A percentile compares a stretch with the other conserved stretches of the same genome.
Evolutionary conservation across 2,329 filamentous ascomycete genomes (phyloP).

Genomic region (Rhynchosporium secalis): DNA sequence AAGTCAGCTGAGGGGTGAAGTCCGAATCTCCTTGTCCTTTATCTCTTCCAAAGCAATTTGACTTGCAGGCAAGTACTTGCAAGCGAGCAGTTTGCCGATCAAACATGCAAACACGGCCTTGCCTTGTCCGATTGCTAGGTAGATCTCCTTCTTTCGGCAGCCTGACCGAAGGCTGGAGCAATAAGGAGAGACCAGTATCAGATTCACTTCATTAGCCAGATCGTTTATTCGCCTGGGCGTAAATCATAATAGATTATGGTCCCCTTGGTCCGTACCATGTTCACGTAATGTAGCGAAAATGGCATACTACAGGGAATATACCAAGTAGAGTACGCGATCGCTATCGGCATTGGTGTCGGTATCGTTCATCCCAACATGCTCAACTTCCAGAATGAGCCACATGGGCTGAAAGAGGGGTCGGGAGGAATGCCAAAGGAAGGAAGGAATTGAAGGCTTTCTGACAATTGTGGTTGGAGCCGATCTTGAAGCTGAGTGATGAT

Average conservation of each 20-base stretch:
- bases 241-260: no score
- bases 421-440: neutral
- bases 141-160: neutral
- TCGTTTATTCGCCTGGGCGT: no score
- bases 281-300: no score
- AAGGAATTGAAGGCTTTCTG: neutral
- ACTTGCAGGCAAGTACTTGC: neutral
- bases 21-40: neutral
- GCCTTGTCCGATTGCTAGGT: neutral
- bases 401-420: slow-evolving; percentile 13
- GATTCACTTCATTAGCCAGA: no score
- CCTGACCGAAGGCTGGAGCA: neutral
- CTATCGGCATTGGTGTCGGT: neutral
- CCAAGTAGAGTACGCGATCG: slow-evolving; percentile 4
- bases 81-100: neutral
- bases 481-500: neutral
- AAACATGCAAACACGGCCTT: neutral
- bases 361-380: slow-evolving; percentile 10
- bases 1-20: no score
- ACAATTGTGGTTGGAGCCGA: neutral
- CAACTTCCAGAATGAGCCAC: neutral
- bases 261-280: no score
- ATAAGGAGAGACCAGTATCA: neutral
- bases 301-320: neutral
- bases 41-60: neutral